These are phyloP conservation scores for Nicotiana obtusifolia DNA, from an alignment of 257 asterid species.

Conservation along the genomic window DNA sequence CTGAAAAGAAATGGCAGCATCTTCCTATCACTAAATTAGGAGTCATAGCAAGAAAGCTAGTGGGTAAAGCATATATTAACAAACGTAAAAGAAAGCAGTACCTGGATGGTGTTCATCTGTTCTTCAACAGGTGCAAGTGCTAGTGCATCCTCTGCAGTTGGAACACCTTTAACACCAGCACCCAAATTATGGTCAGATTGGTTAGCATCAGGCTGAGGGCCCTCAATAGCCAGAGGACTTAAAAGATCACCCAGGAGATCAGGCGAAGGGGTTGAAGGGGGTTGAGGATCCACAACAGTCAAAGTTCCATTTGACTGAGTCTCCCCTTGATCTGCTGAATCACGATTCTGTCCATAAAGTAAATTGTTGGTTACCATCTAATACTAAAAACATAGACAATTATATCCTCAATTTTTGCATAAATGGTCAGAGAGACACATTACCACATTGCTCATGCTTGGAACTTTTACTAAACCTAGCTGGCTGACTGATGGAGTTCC, in stretches of 20 bases:
- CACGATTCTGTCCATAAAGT: constrained; percentile 43
- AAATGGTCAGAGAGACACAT: constrained; percentile 29
- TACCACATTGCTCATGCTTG: constrained; percentile 53
- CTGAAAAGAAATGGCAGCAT: background rate
- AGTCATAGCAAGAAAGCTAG: background rate
- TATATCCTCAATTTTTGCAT: background rate
- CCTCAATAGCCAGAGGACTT: constrained; percentile 78
- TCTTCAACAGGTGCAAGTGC: constrained; percentile 79
- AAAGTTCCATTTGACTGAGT: constrained; percentile 66
- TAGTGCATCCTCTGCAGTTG: constrained; percentile 47
- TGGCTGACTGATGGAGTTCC: constrained; percentile 58
- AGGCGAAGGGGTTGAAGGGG: constrained; percentile 53
- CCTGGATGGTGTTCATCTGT: constrained; percentile 68
- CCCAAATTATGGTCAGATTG: constrained; percentile 42
- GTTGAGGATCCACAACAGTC: constrained; percentile 72
- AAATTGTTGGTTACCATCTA: background rate
- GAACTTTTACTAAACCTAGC: constrained; percentile 80
- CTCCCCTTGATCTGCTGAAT: constrained; percentile 40
- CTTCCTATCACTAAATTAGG: background rate
- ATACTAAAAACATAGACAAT: background rate
- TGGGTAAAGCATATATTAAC: background rate
- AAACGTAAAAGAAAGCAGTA: constrained; percentile 14
- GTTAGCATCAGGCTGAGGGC: constrained; percentile 37
- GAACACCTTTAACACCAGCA: constrained; percentile 39
- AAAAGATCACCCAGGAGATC: constrained; percentile 89